These are phyloP conservation scores for Macrocystidia cucumis DNA, from an alignment of 1,284 basidiomycete genomes.

Conservation along the genomic window DNA sequence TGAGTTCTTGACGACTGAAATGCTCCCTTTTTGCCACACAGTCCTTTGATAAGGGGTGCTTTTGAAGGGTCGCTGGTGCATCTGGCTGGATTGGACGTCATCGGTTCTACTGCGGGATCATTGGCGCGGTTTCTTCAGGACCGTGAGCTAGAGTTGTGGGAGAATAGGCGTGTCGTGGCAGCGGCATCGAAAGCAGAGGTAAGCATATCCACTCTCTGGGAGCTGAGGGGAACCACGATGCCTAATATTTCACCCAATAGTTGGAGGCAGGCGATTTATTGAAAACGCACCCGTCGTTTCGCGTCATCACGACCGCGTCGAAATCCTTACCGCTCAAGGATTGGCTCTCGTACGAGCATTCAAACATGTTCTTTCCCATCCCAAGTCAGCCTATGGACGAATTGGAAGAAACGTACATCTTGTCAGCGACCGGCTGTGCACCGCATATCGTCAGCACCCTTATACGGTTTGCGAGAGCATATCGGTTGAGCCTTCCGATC, in stretches of 20 bases:
- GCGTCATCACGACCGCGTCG: conserved; percentile 52
- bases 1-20: too few relatives aligned
- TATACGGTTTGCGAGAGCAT: conserved; percentile 46
- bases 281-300: conserved; percentile 47
- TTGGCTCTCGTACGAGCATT: conserved; percentile 58
- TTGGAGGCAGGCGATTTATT: conserved; percentile 33
- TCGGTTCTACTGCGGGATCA: conserved; percentile 56
- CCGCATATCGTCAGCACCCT: conserved; percentile 23
- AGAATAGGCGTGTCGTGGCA: conserved; percentile 46
- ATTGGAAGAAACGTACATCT: conserved; percentile 38
- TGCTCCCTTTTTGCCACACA: conserved; percentile 13
- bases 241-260: conserved; percentile 15
- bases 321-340: conserved; percentile 54
- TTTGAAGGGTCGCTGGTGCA: conserved; percentile 52
- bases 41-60: conserved; percentile 48
- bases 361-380: conserved; percentile 62
- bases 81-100: conserved; percentile 50
- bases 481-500: conserved; percentile 42
- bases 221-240: too few relatives aligned
- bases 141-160: conserved; percentile 57
- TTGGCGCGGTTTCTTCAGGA: conserved; percentile 51
- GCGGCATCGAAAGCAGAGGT: conserved; percentile 40
- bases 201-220: conserved; percentile 5
- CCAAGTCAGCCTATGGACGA: conserved; percentile 50
- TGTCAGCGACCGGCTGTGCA: conserved; percentile 35